Conservation (phyloP, 2,329 filamentous ascomycete genomes). For the Remersonia thermophila region DNA sequence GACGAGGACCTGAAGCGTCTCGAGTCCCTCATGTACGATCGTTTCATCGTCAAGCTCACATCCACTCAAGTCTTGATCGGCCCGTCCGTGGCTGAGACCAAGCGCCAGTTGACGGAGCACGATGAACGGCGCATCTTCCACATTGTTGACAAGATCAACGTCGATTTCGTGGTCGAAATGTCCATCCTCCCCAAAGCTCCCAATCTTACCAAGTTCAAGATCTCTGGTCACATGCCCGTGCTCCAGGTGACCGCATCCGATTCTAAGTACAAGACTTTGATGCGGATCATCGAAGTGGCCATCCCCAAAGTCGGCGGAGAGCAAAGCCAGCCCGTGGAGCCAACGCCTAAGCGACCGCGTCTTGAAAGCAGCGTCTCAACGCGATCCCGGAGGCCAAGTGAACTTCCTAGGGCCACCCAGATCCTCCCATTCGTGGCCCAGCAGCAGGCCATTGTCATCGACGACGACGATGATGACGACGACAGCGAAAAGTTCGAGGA, state of each 20-base stretch:
- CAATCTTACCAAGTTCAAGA: slow-evolving; percentile 79
- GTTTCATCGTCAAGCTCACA: slow-evolving; percentile 82
- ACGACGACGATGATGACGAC: slow-evolving; percentile 57
- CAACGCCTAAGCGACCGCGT: slow-evolving; percentile 30
- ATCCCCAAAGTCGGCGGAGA: slow-evolving; percentile 66
- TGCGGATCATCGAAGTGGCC: slow-evolving; percentile 91
- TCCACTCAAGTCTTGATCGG: slow-evolving; percentile 94
- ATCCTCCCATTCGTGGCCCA: slow-evolving; percentile 54
- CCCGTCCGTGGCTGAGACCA: slow-evolving; percentile 81
- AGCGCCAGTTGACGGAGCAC: slow-evolving; percentile 60
- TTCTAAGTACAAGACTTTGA: slow-evolving; percentile 89
- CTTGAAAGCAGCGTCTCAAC: slow-evolving; percentile 34
- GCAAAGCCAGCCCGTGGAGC: slow-evolving; percentile 18
- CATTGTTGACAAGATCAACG: slow-evolving; percentile 91
- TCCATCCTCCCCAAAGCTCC: slow-evolving; percentile 95
- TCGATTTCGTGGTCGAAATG: slow-evolving; percentile 90
- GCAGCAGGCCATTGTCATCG: slow-evolving; percentile 59
- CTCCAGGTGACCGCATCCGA: slow-evolving; percentile 88
- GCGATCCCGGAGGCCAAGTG: slow-evolving; percentile 33
- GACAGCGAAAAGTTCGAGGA: slow-evolving; percentile 57
- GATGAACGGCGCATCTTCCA: slow-evolving; percentile 63
- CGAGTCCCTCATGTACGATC: slow-evolving; percentile 94
- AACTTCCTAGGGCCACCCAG: slow-evolving; percentile 52
- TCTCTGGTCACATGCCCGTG: slow-evolving; percentile 84
- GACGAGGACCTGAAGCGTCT: slow-evolving; percentile 80